These are phyloP conservation scores for Excoecaria agallocha DNA, from an alignment of 345 rosid species.

Conservation along the genomic window DNA sequence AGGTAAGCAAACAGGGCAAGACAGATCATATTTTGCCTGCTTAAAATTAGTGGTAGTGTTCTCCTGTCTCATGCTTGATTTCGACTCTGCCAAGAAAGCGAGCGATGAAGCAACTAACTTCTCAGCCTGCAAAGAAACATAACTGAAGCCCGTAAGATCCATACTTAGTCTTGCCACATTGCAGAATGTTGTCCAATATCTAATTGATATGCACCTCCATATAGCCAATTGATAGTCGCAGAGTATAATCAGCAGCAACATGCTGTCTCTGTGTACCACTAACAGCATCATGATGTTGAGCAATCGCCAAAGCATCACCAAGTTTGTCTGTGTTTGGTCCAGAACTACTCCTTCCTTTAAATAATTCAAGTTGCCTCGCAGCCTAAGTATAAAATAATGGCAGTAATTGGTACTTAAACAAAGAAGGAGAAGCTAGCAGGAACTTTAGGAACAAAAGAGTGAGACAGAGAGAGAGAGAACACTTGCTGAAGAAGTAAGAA, in stretches of 20 bases:
- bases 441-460: neutral
- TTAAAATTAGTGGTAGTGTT: conserved; percentile 46
- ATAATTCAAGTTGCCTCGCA: conserved; percentile 80
- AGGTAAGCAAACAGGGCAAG: neutral
- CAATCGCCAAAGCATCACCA: conserved; percentile 86
- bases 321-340: conserved; percentile 68
- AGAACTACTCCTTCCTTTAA: conserved; percentile 56
- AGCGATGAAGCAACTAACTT: conserved; percentile 77
- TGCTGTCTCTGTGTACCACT: conserved; percentile 94
- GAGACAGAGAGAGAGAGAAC: neutral
- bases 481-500: conserved; percentile 1
- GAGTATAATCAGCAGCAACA: conserved; percentile 95
- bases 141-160: conserved; percentile 17
- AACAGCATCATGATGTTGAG: conserved; percentile 98
- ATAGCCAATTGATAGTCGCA: conserved; percentile 80
- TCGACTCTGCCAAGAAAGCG: conserved; percentile 55
- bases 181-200: conserved; percentile 1
- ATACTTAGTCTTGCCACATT: neutral
- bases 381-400: conserved; percentile 44
- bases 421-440: neutral
- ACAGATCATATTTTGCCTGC: conserved; percentile 49
- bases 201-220: conserved; percentile 50
- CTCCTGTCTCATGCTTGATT: conserved; percentile 38
- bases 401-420: neutral
- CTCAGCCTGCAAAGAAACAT: conserved; percentile 59